Conservation (phyloP, 2,329 filamentous ascomycete species). For the Coleophoma crateriformis region DNA sequence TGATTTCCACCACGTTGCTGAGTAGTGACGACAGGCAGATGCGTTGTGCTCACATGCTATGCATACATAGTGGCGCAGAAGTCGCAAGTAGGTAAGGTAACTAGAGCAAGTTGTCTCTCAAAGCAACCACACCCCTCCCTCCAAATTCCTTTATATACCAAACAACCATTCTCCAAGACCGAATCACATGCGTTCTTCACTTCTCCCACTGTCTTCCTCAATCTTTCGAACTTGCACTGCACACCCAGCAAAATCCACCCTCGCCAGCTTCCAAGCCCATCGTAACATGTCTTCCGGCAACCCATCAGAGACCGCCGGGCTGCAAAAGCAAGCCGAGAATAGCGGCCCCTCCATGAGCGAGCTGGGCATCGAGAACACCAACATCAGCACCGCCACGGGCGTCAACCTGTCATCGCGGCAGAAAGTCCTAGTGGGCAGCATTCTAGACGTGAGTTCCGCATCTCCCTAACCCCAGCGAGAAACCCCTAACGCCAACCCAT, state of each 20-base stretch:
- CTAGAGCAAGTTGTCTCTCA: background rate
- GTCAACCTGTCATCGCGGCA: slow-evolving; percentile 44
- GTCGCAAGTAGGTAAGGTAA: too few relatives aligned
- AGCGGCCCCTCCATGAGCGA: slow-evolving; percentile 19
- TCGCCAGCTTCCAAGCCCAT: background rate
- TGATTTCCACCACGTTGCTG: background rate
- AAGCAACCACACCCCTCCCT: background rate
- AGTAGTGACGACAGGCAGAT: background rate
- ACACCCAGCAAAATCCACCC: background rate
- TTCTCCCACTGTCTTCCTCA: background rate
- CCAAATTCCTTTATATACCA: background rate
- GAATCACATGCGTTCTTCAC: slow-evolving; percentile 5
- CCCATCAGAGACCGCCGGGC: slow-evolving; percentile 23
- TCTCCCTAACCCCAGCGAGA: background rate
- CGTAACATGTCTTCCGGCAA: slow-evolving; percentile 21
- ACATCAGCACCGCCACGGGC: slow-evolving; percentile 44
- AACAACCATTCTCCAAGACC: background rate
- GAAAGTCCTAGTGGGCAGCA: slow-evolving; percentile 48
- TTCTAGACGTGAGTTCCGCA: slow-evolving; percentile 42
- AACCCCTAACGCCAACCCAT: background rate
- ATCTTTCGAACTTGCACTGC: slow-evolving; percentile 1
- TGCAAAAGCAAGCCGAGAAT: slow-evolving; percentile 11
- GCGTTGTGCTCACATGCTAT: too few relatives aligned
- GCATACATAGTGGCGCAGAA: too few relatives aligned
- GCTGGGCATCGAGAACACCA: slow-evolving; percentile 43